phyloP scores from a whole-genome alignment of 495 filamentous ascomycete genomes.

The Tuber brumale region DNA sequence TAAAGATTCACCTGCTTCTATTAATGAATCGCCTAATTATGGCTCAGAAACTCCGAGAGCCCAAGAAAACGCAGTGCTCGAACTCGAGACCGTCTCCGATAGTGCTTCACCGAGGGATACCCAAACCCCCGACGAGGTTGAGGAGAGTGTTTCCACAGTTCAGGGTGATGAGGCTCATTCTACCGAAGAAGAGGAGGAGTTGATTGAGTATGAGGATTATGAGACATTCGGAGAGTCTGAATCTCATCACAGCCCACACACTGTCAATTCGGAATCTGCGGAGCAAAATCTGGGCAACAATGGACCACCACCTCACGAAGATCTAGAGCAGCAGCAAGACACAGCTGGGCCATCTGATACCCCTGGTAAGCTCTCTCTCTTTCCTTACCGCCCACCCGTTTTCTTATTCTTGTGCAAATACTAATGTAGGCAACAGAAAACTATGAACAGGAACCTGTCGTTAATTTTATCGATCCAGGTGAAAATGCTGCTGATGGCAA shows the following conservation, averaged over 20 bases:
- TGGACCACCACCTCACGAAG: conserved; percentile 8
- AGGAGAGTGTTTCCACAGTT: conserved; percentile 25
- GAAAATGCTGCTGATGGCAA: conserved; percentile 9
- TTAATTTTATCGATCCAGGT: conserved; percentile 3
- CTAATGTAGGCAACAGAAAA: conserved; percentile 11
- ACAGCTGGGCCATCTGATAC: not conserved
- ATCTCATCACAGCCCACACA: not conserved
- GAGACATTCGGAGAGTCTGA: conserved; percentile 10
- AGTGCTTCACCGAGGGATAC: conserved; percentile 14
- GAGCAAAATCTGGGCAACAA: conserved; percentile 6
- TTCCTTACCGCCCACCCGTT: not conserved
- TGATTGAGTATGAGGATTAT: conserved; percentile 40
- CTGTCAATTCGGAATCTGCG: not conserved
- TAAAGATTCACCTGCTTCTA: not conserved
- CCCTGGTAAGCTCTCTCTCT: not conserved
- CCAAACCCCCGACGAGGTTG: conserved; percentile 32
- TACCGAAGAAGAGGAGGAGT: conserved; percentile 28
- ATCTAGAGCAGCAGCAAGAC: conserved; percentile 14
- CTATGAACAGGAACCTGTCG: conserved; percentile 16
- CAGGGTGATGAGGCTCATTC: conserved; percentile 8
- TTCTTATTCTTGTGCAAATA: conserved; percentile 2
- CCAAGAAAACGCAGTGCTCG: not conserved
- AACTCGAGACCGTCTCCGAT: conserved; percentile 23
- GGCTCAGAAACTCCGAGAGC: not conserved
- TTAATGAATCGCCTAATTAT: not conserved